Evolutionary conservation across 2,329 filamentous ascomycete species (phyloP), one percentile per base, ranked within the genome.

Genomic region (Clarireedia monteithiana): DNA sequence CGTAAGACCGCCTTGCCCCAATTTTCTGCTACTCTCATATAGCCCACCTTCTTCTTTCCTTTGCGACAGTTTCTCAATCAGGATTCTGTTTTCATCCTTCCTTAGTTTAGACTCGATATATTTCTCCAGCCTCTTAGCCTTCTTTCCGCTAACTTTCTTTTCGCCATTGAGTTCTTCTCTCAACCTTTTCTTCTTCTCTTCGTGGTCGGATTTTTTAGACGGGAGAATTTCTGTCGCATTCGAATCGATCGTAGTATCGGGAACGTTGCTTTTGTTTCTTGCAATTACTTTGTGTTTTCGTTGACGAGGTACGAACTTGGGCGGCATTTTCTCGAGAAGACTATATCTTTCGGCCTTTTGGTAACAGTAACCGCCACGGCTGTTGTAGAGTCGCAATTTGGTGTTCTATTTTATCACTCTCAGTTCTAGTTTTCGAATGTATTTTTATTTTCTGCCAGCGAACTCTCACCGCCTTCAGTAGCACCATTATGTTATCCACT

Each of bases 41-140:
- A 90, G 74, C 59, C 81, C 89, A 1, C 89, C 95, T 68, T 97
- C 91, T 62, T 94, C 81, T 67, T 87, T 91, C 54, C 83, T 79
- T 59, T 83, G 78, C 17, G 89, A 88, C 26, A 99, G 78, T 69
- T 94, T 91, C 68, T 88, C 88, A 64, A 97, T 78, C 30, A 99
- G 75, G 56, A 84, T 87, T 27, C 89, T 78, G 66, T 89, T 95
- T 71, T 97, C 92, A 68, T 99, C 94, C 71, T 95, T 96, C 71
- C 85, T 88, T 47, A 99, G 76, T 77, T 99, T 99, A 57, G 81
- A 94, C 66, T 97, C 91, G 62, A 86, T 84, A 67, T 85, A 86
- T 66, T 86, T 86, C 60, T 85, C 83, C 40, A 86, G 68, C 1
- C 83, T 77, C 72, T 86, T 85, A 5, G 82, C 80, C 68, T 86